Base-by-base conservation (phyloP, 2,329 filamentous ascomycete genomes). In the Talaromyces piceae region DNA sequence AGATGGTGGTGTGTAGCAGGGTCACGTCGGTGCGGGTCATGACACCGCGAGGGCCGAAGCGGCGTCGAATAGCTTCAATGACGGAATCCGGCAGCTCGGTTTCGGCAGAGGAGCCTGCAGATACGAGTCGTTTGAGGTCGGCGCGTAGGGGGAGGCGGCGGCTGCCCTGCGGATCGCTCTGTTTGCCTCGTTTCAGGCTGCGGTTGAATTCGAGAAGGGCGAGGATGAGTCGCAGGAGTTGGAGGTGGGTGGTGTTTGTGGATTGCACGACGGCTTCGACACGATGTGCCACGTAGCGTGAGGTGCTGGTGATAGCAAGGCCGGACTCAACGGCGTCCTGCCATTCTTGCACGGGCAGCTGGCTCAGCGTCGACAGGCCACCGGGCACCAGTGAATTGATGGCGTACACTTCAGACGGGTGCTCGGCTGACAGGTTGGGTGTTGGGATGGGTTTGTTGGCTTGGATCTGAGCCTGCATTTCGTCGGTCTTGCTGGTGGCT, bases 381-480 rank as follows among this genome's bases (percentile, higher is more conserved):
- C 64, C 66, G 3, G 72, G 71, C 7, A 76, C 66, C 41, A 77
- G 64, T 6, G 57, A 56, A 11, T 70, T 67, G 51, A 75, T 55
- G 4, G 69, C 57, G 58, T 77, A 77, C n/a, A 75, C 72, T 26
- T 75, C 67, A 2, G 65, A 61, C 8, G 73, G 73, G 47, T 73
- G 69, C 23, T 64, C 63, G 12, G 72, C 71, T 20, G 62, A 58
- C 26, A 75, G 58, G 59, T 76, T 68, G 8, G 73, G 63, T 3
- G 59, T 62, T 2, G 74, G 74, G 23, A 74, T 56, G 11, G 74
- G 74, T 56, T 76, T 76, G 51, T 67, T 65, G 45, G 69, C 71
- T 62, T 73, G 71, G 31, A 74, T 67, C 55, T 70, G 64, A 44
- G 68, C 67, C 56, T 73, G 67, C 27, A 71, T 58, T 28, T 61